Conservation (phyloP, 352 stramenopile species). For the Pelagophyceae sp. region DNA sequence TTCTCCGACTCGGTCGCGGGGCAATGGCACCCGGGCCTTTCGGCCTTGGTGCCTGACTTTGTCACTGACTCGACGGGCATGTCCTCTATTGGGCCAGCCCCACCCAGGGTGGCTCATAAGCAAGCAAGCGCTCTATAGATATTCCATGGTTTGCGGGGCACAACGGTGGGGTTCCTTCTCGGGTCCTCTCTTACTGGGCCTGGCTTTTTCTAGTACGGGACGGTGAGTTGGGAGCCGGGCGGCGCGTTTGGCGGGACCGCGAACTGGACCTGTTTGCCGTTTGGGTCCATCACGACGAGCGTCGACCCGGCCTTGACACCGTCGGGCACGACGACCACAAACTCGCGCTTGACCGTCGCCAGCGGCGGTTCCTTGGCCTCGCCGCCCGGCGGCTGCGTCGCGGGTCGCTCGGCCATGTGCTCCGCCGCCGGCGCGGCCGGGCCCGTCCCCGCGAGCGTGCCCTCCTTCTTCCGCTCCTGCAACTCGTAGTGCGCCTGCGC, state of each 20-base stretch:
- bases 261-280: conserved; percentile 1
- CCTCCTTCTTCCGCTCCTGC: conserved; percentile 44
- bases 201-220: conserved; percentile 11
- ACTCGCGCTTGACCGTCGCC: background rate
- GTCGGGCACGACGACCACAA: background rate
- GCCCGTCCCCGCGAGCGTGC: background rate
- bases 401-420: background rate
- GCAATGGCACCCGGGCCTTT: no score
- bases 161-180: no score
- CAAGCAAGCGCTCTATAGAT: no score
- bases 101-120: no score
- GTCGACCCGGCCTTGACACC: conserved; percentile 4
- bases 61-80: no score
- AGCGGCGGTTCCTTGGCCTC: background rate
- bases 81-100: no score
- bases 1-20: no score
- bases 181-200: no score
- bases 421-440: background rate
- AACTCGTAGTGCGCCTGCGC: conserved; percentile 69
- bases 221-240: background rate
- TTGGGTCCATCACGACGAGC: background rate
- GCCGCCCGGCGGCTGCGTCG: background rate
- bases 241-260: background rate
- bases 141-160: no score
- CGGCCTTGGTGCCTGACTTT: no score